Conservation (phyloP, 1,284 basidiomycete species). For the Trichosporon sp. region DNA sequence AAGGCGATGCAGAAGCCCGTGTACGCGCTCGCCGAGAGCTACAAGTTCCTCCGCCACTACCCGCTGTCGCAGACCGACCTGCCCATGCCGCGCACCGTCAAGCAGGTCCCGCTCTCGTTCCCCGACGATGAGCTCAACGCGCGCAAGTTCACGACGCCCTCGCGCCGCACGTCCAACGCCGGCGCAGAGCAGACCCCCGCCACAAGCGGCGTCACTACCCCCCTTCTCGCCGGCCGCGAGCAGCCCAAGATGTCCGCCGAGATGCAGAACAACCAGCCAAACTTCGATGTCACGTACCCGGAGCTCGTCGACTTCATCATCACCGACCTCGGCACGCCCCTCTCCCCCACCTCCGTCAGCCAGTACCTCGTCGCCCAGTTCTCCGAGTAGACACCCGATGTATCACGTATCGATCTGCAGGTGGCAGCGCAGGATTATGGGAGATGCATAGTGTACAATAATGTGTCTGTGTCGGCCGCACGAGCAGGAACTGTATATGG, state of each 20-base stretch:
- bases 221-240: background rate
- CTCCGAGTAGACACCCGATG: conserved; percentile 25
- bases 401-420: background rate
- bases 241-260: conserved; percentile 45
- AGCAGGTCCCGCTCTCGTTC: conserved; percentile 27
- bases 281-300: conserved; percentile 52
- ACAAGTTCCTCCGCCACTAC: conserved; percentile 96
- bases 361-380: conserved; percentile 51
- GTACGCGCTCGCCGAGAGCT: conserved; percentile 94
- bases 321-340: conserved; percentile 47
- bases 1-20: conserved; percentile 93
- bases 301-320: conserved; percentile 51
- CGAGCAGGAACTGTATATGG: background rate
- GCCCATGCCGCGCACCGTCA: conserved; percentile 51
- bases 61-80: conserved; percentile 95
- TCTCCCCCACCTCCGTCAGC: conserved; percentile 46
- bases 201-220: conserved; percentile 7
- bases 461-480: background rate
- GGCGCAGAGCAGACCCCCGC: conserved; percentile 7
- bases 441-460: conserved; percentile 2
- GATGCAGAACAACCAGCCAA: conserved; percentile 50
- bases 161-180: conserved; percentile 8
- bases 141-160: conserved; percentile 14
- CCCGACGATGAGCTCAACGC: conserved; percentile 19
- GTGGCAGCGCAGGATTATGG: background rate